Evolutionary conservation across 2,329 filamentous ascomycete species (phyloP).

Genomic region (Escovopsis sp.): DNA sequence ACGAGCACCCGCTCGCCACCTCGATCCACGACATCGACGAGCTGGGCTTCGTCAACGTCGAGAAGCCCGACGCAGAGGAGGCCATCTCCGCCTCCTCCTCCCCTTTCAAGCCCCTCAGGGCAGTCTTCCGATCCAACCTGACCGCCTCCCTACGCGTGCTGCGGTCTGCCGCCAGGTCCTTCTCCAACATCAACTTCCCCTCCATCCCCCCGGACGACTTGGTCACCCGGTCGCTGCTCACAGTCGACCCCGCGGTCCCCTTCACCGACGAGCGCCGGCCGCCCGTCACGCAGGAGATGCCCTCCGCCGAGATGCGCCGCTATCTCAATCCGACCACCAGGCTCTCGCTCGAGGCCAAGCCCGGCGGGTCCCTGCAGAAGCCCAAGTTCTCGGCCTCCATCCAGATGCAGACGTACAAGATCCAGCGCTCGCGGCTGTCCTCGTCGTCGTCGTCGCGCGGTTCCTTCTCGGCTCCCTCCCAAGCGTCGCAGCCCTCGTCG

Average conservation of each 20-base stretch:
- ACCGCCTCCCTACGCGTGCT: conserved; percentile 52
- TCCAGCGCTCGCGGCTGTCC: conserved; percentile 32
- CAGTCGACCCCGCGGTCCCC: conserved; percentile 50
- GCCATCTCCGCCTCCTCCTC: conserved; percentile 18
- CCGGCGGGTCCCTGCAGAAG: conserved; percentile 11
- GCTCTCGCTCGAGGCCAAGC: conserved; percentile 16
- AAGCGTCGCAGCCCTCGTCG: conserved; percentile 17
- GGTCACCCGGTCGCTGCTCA: conserved; percentile 51
- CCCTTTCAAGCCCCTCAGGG: conserved; percentile 35
- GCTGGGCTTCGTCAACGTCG: conserved; percentile 4
- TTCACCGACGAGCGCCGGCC: conserved; percentile 55
- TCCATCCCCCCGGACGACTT: conserved; percentile 53
- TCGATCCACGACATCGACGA: conserved; percentile 22
- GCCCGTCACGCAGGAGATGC: conserved; percentile 46
- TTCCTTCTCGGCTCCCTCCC: conserved; percentile 18
- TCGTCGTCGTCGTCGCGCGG: conserved; percentile 16
- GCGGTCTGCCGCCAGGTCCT: conserved; percentile 47
- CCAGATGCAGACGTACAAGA: conserved; percentile 58
- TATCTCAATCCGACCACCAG: conserved; percentile 50
- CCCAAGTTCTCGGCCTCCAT: conserved; percentile 48
- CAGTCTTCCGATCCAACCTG: conserved; percentile 54
- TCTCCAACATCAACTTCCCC: conserved; percentile 47
- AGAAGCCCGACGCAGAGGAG: conserved; percentile 10
- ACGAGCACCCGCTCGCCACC: conserved; percentile 36
- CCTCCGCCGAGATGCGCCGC: conserved; percentile 49